Percentiles rank a stretch among this genome's conserved stretches.
Conservation (phyloP, 2,329 filamentous ascomycete genomes). For the Elsinoe ampelina region DNA sequence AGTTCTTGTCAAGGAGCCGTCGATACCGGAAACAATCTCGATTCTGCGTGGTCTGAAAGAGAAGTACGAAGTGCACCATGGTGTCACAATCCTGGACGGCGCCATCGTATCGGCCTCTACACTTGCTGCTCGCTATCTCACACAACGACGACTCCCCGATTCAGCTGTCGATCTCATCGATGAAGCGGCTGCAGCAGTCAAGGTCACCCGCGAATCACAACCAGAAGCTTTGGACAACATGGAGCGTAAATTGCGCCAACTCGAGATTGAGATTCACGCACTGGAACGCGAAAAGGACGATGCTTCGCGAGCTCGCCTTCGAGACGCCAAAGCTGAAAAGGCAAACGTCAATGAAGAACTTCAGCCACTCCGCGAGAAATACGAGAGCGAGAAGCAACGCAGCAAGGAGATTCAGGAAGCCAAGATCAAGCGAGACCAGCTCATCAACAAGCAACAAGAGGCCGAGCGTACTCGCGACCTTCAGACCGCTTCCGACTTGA, state of each 20-base stretch:
- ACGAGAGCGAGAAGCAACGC: conserved; percentile 83
- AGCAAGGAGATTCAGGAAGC: conserved; percentile 88
- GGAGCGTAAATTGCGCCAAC: conserved; percentile 78
- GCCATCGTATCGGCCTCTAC: conserved; percentile 88
- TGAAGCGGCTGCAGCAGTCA: conserved; percentile 91
- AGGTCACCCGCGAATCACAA: conserved; percentile 90
- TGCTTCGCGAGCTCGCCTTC: conserved; percentile 73
- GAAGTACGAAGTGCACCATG: conserved; percentile 95
- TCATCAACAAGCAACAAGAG: conserved; percentile 87
- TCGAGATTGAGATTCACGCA: conserved; percentile 96
- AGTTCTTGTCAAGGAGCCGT: conserved; percentile 90
- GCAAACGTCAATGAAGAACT: conserved; percentile 92
- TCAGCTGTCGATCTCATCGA: conserved; percentile 95
- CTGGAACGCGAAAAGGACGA: conserved; percentile 91
- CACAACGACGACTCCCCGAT: conserved; percentile 80
- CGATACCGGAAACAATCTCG: conserved; percentile 81
- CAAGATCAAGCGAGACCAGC: conserved; percentile 85
- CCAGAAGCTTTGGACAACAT: conserved; percentile 92
- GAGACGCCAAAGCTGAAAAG: conserved; percentile 77
- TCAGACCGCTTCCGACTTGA: conserved; percentile 79
- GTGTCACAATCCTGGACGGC: conserved; percentile 90
- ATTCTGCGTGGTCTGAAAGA: conserved; percentile 98
- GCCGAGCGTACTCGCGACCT: conserved; percentile 82
- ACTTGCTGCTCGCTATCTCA: conserved; percentile 87
- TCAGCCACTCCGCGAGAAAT: conserved; percentile 84